These are phyloP conservation scores for Urostyla sp. DNA, from an alignment of 73 alveolate species.

Conservation along the genomic window DNA sequence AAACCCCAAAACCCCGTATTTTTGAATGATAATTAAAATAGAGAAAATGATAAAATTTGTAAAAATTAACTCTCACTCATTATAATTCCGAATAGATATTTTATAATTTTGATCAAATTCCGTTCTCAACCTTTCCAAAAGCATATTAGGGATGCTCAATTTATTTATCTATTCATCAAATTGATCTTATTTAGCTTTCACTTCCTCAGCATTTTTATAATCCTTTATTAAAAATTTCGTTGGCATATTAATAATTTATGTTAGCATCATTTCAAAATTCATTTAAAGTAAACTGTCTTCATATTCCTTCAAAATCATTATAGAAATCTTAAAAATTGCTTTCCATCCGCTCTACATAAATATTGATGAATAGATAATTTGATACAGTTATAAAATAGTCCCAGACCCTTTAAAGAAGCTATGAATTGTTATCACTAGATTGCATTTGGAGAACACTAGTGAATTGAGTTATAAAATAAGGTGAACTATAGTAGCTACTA, in stretches of 20 bases:
- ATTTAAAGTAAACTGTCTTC: conserved; percentile 41
- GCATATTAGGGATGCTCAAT: conserved; percentile 31
- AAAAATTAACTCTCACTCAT: no score
- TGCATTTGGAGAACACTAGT: conserved; percentile 75
- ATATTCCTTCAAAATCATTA: conserved; percentile 21
- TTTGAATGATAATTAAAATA: no score
- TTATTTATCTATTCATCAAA: conserved; percentile 22
- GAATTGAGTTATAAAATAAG: conserved; percentile 92
- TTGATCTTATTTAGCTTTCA: neutral
- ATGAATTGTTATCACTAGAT: neutral
- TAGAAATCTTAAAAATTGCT: conserved; percentile 33
- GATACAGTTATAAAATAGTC: conserved; percentile 63
- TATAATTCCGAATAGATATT: neutral
- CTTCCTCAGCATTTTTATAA: conserved; percentile 17
- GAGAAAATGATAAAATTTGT: no score
- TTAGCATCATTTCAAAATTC: conserved; percentile 51
- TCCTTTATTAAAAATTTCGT: conserved; percentile 8
- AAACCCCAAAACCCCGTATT: no score
- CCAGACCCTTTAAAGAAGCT: conserved; percentile 61
- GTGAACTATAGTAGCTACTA: conserved; percentile 81
- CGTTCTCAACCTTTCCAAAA: conserved; percentile 15
- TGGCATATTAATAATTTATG: conserved; percentile 13
- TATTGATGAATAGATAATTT: neutral
- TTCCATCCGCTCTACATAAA: conserved; percentile 52
- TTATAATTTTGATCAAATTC: conserved; percentile 36